Percentiles rank a stretch among this genome's conserved stretches.
Conservation (phyloP, 805 yeast genomes). For the Ogataea ramenticola region DNA sequence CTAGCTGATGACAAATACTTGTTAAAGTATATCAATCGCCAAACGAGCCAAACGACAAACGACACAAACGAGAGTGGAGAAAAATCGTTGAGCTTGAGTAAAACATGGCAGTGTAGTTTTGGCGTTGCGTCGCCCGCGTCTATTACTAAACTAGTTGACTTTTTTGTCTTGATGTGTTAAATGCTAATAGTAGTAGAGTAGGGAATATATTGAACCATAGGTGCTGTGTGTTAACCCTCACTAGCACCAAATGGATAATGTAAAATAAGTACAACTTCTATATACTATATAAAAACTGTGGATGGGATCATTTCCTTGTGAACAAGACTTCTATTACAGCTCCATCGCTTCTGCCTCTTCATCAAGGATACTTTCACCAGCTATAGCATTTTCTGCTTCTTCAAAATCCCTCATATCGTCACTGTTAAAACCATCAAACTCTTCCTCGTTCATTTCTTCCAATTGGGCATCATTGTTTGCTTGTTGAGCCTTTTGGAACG, state of each 20-base stretch:
- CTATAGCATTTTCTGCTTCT: not conserved
- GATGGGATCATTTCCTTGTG: no score
- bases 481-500: slow-evolving; percentile 52
- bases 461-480: slow-evolving; percentile 7
- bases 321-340: no score
- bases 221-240: no score
- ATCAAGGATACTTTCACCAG: not conserved
- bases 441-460: slow-evolving; percentile 19
- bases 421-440: slow-evolving; percentile 21
- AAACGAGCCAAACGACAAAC: slow-evolving; percentile 4
- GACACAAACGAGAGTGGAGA: not conserved
- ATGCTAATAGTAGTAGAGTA: no score
- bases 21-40: not conserved
- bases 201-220: no score
- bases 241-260: no score
- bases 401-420: slow-evolving; percentile 1
- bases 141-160: no score
- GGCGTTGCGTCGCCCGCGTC: not conserved
- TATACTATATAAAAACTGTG: no score
- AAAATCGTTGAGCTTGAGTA: not conserved
- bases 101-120: no score
- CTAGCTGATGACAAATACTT: not conserved
- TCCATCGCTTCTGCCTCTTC: not conserved
- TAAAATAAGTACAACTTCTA: no score
- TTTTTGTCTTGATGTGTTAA: no score